A percentile compares a stretch with the other conserved stretches of the same genome.
phyloP scores from a whole-genome alignment of 495 filamentous ascomycete genomes.

The Filosporella fistucella region DNA sequence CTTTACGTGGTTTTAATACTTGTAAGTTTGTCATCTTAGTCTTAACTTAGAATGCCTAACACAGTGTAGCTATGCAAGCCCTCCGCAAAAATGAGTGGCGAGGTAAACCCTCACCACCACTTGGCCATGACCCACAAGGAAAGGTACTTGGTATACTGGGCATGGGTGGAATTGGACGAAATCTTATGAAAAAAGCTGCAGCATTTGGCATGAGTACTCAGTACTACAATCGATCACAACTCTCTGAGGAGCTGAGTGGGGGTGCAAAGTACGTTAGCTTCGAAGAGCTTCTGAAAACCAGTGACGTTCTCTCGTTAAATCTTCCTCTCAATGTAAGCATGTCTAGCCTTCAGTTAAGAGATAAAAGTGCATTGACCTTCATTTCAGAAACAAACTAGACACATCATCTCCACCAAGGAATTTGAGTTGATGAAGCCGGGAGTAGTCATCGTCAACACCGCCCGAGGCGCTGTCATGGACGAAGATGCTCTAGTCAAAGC shows the following conservation, averaged over 20 bases:
- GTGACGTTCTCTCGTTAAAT: slow-evolving; percentile 77
- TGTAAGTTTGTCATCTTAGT: not conserved
- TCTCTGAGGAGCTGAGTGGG: slow-evolving; percentile 37
- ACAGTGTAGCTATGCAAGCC: slow-evolving; percentile 23
- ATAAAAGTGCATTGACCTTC: slow-evolving; percentile 35
- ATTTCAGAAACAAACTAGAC: slow-evolving; percentile 44
- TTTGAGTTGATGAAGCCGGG: slow-evolving; percentile 72
- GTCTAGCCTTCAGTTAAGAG: slow-evolving; percentile 55
- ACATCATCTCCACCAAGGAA: slow-evolving; percentile 63
- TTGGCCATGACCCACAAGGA: slow-evolving; percentile 62
- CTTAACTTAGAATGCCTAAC: slow-evolving; percentile 32
- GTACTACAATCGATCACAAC: slow-evolving; percentile 36
- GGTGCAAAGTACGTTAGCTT: slow-evolving; percentile 66
- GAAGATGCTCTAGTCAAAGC: slow-evolving; percentile 71
- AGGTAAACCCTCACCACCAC: slow-evolving; percentile 50
- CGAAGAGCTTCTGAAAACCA: slow-evolving; percentile 59
- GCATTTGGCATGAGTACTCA: slow-evolving; percentile 44
- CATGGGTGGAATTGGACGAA: slow-evolving; percentile 81
- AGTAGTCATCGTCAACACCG: slow-evolving; percentile 78
- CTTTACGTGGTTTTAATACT: slow-evolving; percentile 49
- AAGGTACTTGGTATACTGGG: slow-evolving; percentile 73
- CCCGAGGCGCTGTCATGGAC: slow-evolving; percentile 73
- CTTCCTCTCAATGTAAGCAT: slow-evolving; percentile 68
- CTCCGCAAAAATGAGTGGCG: slow-evolving; percentile 38
- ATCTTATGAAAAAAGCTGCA: slow-evolving; percentile 64